phyloP scores from a whole-genome alignment of 169 alveolate species.

The Cryptosporidium sp. region DNA sequence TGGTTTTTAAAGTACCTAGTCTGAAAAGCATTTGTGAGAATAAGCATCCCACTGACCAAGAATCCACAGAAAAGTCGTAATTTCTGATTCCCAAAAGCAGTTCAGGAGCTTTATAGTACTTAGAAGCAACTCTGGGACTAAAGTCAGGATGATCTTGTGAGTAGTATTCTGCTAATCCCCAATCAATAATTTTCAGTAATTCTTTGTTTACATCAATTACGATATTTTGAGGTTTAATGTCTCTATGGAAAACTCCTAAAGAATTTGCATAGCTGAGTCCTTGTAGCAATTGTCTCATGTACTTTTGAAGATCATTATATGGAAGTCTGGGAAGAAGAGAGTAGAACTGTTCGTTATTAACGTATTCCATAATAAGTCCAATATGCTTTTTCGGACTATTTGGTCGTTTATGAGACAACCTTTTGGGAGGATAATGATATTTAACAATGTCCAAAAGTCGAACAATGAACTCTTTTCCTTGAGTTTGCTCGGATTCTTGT shows the following conservation, averaged over 20 bases:
- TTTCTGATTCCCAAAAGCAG: constrained; percentile 84
- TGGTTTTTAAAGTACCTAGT: constrained; percentile 41
- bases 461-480: constrained; percentile 28
- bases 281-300: constrained; percentile 54
- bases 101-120: constrained; percentile 91
- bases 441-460: constrained; percentile 37
- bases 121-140: constrained; percentile 83
- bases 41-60: constrained; percentile 91
- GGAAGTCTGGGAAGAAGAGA: constrained; percentile 36
- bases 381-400: not conserved
- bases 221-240: constrained; percentile 79
- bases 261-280: constrained; percentile 41
- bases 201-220: constrained; percentile 75
- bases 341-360: constrained; percentile 35
- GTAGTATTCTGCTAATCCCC: constrained; percentile 81
- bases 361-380: constrained; percentile 47
- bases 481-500: not conserved
- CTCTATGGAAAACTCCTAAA: constrained; percentile 80
- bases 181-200: constrained; percentile 78
- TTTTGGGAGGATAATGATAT: not conserved
- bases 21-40: constrained; percentile 87
- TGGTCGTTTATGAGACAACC: not conserved
- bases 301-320: constrained; percentile 17
- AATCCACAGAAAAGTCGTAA: constrained; percentile 84
- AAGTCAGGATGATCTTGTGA: not conserved